Conservation (phyloP, 768 basidiomycete species). For the Favolaschia claudopus region DNA sequence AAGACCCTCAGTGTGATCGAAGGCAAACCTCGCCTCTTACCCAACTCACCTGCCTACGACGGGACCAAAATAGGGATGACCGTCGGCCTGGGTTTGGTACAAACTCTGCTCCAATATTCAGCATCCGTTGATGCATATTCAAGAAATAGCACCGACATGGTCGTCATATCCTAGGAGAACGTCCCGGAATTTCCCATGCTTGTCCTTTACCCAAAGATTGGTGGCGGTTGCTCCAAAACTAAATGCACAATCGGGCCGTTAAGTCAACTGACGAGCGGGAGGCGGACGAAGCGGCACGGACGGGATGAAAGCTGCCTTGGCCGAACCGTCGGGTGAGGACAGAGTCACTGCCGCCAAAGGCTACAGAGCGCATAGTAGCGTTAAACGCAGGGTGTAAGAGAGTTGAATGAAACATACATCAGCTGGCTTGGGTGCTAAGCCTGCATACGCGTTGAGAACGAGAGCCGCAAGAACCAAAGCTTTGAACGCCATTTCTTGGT, state of each 20-base stretch:
- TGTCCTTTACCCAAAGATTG: slow-evolving; percentile 58
- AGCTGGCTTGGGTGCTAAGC: neutral
- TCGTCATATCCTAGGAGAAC: slow-evolving; percentile 57
- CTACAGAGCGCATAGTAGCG: slow-evolving; percentile 18
- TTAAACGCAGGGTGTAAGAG: neutral
- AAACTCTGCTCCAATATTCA: slow-evolving; percentile 32
- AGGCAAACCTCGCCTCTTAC: slow-evolving; percentile 26
- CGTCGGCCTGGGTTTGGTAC: slow-evolving; percentile 42
- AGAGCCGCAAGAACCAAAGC: slow-evolving; percentile 14
- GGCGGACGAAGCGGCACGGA: slow-evolving; percentile 1
- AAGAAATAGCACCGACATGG: slow-evolving; percentile 33
- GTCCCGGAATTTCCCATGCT: slow-evolving; percentile 51
- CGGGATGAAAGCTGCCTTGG: slow-evolving; percentile 51
- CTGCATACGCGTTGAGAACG: slow-evolving; percentile 9
- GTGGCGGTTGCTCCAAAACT: slow-evolving; percentile 50
- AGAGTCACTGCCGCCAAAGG: slow-evolving; percentile 40
- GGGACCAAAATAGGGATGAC: slow-evolving; percentile 51
- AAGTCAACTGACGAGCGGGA: neutral
- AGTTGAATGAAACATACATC: slow-evolving; percentile 9
- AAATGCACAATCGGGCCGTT: neutral
- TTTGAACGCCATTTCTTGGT: slow-evolving; percentile 18
- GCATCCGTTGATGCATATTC: neutral
- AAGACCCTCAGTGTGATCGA: neutral
- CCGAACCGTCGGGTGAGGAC: slow-evolving; percentile 47
- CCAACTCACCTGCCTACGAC: slow-evolving; percentile 47